Evolutionary conservation across 495 filamentous ascomycete species (phyloP), one percentile per base, ranked within the genome.

Genomic region (Penicillium pancosmium): DNA sequence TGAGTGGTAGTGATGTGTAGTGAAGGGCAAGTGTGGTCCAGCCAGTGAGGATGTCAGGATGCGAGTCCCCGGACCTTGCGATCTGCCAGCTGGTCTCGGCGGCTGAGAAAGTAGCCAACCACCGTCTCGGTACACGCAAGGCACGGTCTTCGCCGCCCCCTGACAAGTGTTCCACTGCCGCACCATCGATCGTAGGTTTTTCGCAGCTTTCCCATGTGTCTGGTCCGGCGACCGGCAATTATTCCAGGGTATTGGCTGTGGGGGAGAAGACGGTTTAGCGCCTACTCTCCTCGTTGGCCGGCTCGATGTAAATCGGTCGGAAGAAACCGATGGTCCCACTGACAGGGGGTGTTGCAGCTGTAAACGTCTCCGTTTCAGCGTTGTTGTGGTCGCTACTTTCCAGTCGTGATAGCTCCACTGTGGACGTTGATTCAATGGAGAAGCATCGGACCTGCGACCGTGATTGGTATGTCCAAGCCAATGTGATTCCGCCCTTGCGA

Each of bases 51-150:
- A 38, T 12, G 35, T 36, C 31, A 41, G 52, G 55, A 15, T 16
- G 33, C 35, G 56, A 47, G 35, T 38, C 54, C 35, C 59, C 48
- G 49, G 35, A 21, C 27, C 40, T 35, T 51, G 48, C 52, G 52
- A 62, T 62, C 63, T 62, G 51, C 59, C 55, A 57, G 50, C 47
- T 49, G 43, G 48, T 33, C 43, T 53, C 47, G 61, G 60, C 64
- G 65, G 59, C 65, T 64, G 53, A 52, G 35, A 50, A 62, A 9
- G 41, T 41, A 59, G 23, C 62, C 64, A 69, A 69, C 67, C 67
- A 68, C 57, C 27, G 44, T 13, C 56, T 34, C 54, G 44, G 38
- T 55, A 23, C 40, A 43, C 52, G 54, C 62, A 61, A 58, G 57
- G 62, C 41, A 47, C 16, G 23, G 49, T 19, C 36, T 43, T 36